phyloP scores from a whole-genome alignment of 139 green algal species.

The Chlamydomonas applanata region DNA sequence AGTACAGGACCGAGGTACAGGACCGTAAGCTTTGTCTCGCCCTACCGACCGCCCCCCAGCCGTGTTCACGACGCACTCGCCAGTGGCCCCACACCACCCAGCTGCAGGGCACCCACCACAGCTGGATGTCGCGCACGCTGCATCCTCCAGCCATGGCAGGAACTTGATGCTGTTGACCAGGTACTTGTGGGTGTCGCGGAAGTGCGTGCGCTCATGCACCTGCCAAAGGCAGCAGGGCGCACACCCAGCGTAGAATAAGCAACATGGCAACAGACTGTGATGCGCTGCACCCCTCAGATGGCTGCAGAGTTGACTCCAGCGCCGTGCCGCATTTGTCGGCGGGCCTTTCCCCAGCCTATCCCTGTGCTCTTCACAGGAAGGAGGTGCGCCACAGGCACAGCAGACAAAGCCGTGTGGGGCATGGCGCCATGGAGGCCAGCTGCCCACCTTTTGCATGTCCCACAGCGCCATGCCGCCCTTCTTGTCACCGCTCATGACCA shows the following conservation, averaged over 20 bases:
- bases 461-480: conserved; percentile 76
- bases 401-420: neutral
- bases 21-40: too few species aligned
- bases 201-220: conserved; percentile 76
- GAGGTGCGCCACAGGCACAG: neutral
- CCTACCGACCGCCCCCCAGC: too few species aligned
- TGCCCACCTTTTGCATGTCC: conserved; percentile 69
- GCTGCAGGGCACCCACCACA: neutral
- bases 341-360: too few species aligned
- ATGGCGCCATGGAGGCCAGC: neutral
- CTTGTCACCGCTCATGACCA: conserved; percentile 82
- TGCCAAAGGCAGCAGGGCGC: too few species aligned
- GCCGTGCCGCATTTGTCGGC: too few species aligned
- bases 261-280: too few species aligned
- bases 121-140: neutral
- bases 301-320: too few species aligned
- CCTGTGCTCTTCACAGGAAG: too few species aligned
- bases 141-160: conserved; percentile 23
- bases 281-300: too few species aligned
- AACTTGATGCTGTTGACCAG: conserved; percentile 65
- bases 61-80: too few species aligned
- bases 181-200: conserved; percentile 56
- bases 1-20: too few species aligned
- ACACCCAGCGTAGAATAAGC: too few species aligned
- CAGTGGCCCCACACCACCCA: neutral